Evolutionary conservation across 345 rosid species (phyloP).

Genomic region (Triadica sebifera): DNA sequence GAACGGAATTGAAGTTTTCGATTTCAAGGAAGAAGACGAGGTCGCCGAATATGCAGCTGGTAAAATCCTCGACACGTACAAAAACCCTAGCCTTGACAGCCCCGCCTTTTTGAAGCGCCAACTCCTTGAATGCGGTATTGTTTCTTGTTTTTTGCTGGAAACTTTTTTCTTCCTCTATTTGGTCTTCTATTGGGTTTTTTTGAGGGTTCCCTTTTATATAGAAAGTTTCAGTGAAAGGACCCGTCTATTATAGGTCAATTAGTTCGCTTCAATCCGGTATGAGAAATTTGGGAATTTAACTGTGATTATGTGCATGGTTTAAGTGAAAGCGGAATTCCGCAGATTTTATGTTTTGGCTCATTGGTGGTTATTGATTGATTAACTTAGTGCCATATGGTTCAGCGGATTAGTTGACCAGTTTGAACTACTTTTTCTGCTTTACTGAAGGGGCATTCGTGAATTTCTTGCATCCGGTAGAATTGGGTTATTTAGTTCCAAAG

Average conservation of each 20-base stretch:
- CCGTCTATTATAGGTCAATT: too few species aligned
- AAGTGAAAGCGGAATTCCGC: neutral
- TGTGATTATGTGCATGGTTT: neutral
- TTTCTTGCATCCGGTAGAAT: neutral
- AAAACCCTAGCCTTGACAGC: conserved; percentile 58
- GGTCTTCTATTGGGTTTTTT: neutral
- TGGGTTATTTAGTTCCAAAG: neutral
- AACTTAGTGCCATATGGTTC: neutral
- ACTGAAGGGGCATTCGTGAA: neutral
- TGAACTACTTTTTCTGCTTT: neutral
- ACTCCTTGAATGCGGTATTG: conserved; percentile 54
- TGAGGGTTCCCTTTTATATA: neutral
- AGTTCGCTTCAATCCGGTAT: neutral
- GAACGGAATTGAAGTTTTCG: conserved; percentile 50
- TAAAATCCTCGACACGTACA: conserved; percentile 43
- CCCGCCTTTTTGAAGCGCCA: conserved; percentile 40
- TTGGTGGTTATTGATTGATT: neutral
- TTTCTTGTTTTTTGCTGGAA: neutral
- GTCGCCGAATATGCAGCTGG: conserved; percentile 45
- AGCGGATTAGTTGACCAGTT: neutral
- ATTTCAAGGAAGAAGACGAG: conserved; percentile 76
- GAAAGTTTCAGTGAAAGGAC: neutral
- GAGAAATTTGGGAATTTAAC: neutral
- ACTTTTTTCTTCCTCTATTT: neutral
- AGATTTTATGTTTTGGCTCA: neutral